Percentiles rank a stretch among this genome's conserved stretches.
Evolutionary conservation across 2,329 filamentous ascomycete genomes (phyloP).

Genomic region (Apiospora malaysiana): DNA sequence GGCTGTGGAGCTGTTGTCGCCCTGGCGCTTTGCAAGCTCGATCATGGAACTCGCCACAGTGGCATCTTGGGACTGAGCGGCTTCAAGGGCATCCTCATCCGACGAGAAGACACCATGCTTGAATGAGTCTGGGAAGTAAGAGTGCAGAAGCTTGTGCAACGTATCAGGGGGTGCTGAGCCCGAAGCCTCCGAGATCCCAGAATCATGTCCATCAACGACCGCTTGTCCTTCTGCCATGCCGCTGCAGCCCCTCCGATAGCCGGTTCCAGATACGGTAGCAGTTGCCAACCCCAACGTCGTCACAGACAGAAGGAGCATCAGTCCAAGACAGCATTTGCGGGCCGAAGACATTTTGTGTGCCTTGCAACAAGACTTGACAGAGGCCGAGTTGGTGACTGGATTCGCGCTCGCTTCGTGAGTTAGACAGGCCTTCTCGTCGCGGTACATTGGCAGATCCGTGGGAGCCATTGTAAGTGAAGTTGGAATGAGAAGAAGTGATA

Average conservation of each 20-base stretch:
- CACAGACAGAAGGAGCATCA: slow-evolving; percentile 40
- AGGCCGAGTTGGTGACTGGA: slow-evolving; percentile 2
- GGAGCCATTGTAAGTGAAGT: neutral
- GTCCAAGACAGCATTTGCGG: slow-evolving; percentile 42
- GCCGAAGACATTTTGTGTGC: slow-evolving; percentile 45
- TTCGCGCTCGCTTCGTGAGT: neutral
- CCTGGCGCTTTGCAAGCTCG: slow-evolving; percentile 66
- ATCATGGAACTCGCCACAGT: slow-evolving; percentile 67
- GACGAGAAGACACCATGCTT: slow-evolving; percentile 72
- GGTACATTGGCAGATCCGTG: neutral
- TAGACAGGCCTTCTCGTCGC: slow-evolving; percentile 14
- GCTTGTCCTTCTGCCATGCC: slow-evolving; percentile 24
- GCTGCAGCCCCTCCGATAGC: slow-evolving; percentile 31
- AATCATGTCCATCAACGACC: slow-evolving; percentile 31
- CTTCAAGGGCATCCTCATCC: slow-evolving; percentile 67
- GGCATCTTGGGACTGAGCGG: slow-evolving; percentile 65
- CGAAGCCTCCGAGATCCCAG: slow-evolving; percentile 60
- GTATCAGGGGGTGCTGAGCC: slow-evolving; percentile 62
- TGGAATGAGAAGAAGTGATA: neutral
- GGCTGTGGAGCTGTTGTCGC: slow-evolving; percentile 39
- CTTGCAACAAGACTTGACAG: slow-evolving; percentile 20
- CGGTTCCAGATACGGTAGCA: slow-evolving; percentile 33
- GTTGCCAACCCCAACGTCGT: slow-evolving; percentile 43
- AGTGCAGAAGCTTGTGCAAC: slow-evolving; percentile 71
- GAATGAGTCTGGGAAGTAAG: slow-evolving; percentile 66